These are phyloP conservation scores for Blepharisma stoltei DNA, from an alignment of 73 alveolate genomes.

Conservation along the genomic window DNA sequence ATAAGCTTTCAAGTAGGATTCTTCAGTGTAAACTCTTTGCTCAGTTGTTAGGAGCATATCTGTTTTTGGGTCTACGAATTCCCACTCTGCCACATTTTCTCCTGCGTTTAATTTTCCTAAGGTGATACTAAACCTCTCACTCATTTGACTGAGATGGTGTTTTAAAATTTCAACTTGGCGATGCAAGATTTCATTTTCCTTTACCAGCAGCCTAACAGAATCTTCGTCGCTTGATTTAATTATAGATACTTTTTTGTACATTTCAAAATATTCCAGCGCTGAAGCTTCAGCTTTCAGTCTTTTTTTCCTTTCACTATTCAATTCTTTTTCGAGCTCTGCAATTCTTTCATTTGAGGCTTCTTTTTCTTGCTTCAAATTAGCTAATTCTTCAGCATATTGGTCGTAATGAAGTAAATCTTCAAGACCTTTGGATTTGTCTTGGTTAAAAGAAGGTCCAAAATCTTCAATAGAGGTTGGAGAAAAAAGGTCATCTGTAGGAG, in stretches of 20 bases:
- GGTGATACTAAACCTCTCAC: background rate
- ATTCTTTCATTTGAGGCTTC: background rate
- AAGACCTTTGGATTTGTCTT: too few species aligned
- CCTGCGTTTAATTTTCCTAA: background rate
- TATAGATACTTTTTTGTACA: too few species aligned
- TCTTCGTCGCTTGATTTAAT: too few species aligned
- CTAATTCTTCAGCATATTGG: background rate
- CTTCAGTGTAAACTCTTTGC: background rate
- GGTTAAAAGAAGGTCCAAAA: too few species aligned
- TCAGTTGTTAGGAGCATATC: background rate
- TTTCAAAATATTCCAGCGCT: background rate
- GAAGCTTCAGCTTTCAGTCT: conserved; percentile 1
- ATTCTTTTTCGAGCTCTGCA: conserved; percentile 1
- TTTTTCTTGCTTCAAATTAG: background rate
- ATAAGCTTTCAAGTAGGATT: background rate
- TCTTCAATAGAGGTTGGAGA: too few species aligned
- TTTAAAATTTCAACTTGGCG: background rate
- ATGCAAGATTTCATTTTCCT: background rate
- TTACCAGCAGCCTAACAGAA: background rate
- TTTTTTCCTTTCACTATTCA: background rate
- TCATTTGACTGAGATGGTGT: background rate
- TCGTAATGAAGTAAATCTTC: too few species aligned
- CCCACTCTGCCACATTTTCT: background rate
- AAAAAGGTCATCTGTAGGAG: too few species aligned
- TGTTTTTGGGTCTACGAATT: background rate